Base-by-base conservation (phyloP, 345 rosid genomes). In the Eucalyptus curtisii region DNA sequence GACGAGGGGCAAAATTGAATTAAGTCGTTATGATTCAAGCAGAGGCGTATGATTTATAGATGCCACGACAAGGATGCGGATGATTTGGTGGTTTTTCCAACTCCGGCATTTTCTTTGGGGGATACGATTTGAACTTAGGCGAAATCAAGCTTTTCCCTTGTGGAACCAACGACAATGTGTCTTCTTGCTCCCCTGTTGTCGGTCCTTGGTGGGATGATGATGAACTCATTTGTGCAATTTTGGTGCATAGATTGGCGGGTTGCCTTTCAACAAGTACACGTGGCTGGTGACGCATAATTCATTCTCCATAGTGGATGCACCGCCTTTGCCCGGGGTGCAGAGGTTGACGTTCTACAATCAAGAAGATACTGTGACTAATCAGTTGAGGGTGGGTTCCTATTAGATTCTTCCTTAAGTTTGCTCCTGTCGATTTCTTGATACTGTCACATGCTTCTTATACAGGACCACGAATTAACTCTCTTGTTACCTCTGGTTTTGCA, bases 211-310 rank as follows among this genome's bases (percentile, higher is more conserved):
- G 14, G 45, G 81, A 37, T 86, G 61, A n/a, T 86, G 27, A 86
- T 86, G 6, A 55, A 31, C 81, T 71, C 22, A 71, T 86, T 57
- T 86, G 76, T 86, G 88, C 59, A 55, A 49, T 55, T 86, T 87
- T 53, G 25, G 24, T 87, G 71, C 53, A 88, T 91, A 96, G 98
- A 90, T 95, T 91, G 94, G 93, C 84, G 99, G 95, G 50, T 92
- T 98, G 92, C 98, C 99, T 87, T 96, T 96, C 89, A 98, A 96
- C 94, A 98, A 95, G 93, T 98, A 98, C 90, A 92, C 99, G 49
- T 98, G 99, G 99, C 91, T 98, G 52, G 93, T 98, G 89, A 98
- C 99, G 7, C 99, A 98, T 86, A 98, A 98, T 93, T 92, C 99
- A 9, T 98, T 98, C 89, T 96, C 99, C 91, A 96, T 95, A 66